These are phyloP conservation scores for Tagetes patula DNA, from an alignment of 129 eudicot genomes.

Conservation along the genomic window DNA sequence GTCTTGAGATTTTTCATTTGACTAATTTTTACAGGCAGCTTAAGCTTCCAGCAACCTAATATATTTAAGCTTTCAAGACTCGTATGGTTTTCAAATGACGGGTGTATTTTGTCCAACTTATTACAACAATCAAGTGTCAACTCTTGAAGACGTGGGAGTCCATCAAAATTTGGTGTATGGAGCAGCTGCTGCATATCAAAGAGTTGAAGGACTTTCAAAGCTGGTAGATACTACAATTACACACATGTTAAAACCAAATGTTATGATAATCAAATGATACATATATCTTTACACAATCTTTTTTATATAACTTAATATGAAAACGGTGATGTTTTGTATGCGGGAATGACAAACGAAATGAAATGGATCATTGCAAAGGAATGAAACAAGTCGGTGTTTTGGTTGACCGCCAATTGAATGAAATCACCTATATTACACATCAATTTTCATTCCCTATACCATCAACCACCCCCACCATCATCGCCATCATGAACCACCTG, in stretches of 20 bases:
- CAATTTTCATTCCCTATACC: too few relatives aligned
- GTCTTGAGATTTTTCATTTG: neutral
- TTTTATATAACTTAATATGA: too few relatives aligned
- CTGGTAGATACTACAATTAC: neutral
- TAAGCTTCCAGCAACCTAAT: neutral
- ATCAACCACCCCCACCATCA: too few relatives aligned
- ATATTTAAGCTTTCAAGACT: neutral
- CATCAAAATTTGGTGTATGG: neutral
- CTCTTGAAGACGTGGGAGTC: neutral
- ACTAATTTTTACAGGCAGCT: neutral
- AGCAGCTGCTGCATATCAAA: neutral
- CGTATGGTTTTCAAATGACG: neutral
- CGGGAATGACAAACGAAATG: too few relatives aligned
- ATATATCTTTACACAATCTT: too few relatives aligned
- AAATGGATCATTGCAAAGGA: too few relatives aligned
- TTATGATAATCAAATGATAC: neutral
- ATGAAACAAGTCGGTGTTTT: too few relatives aligned
- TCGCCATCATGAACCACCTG: too few relatives aligned
- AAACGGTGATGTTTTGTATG: too few relatives aligned
- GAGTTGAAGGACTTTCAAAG: constrained; percentile 2
- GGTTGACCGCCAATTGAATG: too few relatives aligned
- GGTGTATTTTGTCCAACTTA: neutral
- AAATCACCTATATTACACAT: too few relatives aligned
- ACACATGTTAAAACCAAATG: too few relatives aligned
- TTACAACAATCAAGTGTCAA: neutral